These are phyloP conservation scores for Euphrasia confusa DNA, from an alignment of 257 asterid genomes.

Conservation along the genomic window DNA sequence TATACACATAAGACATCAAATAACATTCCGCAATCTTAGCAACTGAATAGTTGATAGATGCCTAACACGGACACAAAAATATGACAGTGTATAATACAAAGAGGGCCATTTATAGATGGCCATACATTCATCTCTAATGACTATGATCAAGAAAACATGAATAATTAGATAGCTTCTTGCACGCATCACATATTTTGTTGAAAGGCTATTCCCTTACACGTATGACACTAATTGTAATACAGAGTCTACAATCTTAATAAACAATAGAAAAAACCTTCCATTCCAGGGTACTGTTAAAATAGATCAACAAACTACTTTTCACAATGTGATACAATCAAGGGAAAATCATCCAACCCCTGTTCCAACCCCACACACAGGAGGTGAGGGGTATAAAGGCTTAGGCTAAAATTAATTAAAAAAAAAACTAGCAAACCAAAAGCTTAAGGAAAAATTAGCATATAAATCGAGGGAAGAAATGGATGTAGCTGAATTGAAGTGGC, in stretches of 20 bases:
- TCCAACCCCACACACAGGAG: background rate
- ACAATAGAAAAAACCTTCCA: background rate
- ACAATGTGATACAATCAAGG: background rate
- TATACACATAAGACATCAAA: no score
- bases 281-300: background rate
- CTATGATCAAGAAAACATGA: no score
- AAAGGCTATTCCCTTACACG: no score
- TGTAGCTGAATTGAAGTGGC: conserved; percentile 27
- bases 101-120: no score
- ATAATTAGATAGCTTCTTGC: no score
- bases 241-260: background rate
- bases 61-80: no score
- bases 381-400: background rate
- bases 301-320: conserved; percentile 2
- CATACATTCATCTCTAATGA: no score
- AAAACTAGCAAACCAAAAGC: background rate
- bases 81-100: no score
- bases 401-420: background rate
- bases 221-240: background rate
- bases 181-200: no score
- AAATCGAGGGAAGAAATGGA: conserved; percentile 25
- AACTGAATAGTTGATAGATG: no score
- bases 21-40: no score
- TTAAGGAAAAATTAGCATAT: background rate
- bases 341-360: background rate